phyloP scores from a whole-genome alignment of 1,284 basidiomycete genomes.

The Puccinia novopanici region DNA sequence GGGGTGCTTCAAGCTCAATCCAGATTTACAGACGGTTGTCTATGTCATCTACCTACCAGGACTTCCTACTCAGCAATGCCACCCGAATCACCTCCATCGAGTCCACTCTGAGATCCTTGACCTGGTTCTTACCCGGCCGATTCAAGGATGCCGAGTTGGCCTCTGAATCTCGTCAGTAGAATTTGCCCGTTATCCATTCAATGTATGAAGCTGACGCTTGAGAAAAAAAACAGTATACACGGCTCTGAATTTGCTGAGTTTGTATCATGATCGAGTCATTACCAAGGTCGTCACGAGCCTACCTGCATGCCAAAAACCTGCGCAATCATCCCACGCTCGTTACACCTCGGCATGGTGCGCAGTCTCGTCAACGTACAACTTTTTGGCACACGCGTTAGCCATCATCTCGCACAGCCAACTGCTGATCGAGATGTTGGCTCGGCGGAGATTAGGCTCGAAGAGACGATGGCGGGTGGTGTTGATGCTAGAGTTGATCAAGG shows the following conservation, averaged over 20 bases:
- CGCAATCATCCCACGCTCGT: conserved; percentile 59
- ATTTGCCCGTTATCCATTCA: background rate
- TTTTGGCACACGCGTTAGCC: conserved; percentile 72
- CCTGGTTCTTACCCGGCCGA: conserved; percentile 57
- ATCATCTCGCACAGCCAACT: conserved; percentile 76
- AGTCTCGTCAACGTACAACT: conserved; percentile 70
- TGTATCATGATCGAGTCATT: conserved; percentile 62
- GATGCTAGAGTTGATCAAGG: conserved; percentile 60
- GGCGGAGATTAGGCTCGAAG: conserved; percentile 61
- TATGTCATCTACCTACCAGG: conserved; percentile 50
- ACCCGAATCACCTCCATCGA: conserved; percentile 55
- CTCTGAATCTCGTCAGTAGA: conserved; percentile 53
- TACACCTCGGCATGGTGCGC: conserved; percentile 82
- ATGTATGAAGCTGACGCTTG: background rate
- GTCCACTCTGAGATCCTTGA: conserved; percentile 54
- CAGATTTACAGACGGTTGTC: background rate
- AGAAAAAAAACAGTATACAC: conserved; percentile 57
- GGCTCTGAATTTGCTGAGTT: conserved; percentile 60
- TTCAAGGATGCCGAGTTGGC: conserved; percentile 57
- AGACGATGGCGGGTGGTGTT: conserved; percentile 60
- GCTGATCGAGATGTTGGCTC: conserved; percentile 80
- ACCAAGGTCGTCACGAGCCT: conserved; percentile 52
- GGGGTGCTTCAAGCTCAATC: background rate
- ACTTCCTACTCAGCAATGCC: conserved; percentile 54
- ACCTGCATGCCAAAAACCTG: conserved; percentile 54